phyloP scores from a whole-genome alignment of 2,329 filamentous ascomycete species.

The Endothia cerciana region DNA sequence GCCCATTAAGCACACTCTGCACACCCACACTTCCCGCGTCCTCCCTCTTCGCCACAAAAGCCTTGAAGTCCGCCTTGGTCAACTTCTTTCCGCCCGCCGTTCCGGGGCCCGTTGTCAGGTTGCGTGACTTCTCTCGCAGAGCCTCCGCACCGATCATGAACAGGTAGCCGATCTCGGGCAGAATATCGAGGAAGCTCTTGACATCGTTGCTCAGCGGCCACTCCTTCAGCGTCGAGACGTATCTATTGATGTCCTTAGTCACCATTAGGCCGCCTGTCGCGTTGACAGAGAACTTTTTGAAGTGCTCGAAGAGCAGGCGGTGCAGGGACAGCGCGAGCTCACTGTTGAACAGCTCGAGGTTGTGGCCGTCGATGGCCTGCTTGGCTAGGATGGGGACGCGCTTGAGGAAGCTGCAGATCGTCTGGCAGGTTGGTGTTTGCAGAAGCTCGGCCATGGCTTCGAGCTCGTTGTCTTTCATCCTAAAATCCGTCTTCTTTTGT shows the following conservation, averaged over 20 bases:
- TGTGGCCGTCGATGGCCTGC: slow-evolving; percentile 78
- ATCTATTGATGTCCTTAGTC: slow-evolving; percentile 93
- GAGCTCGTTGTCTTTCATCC: slow-evolving; percentile 79
- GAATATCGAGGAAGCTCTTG: slow-evolving; percentile 74
- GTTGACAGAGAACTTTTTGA: slow-evolving; percentile 92
- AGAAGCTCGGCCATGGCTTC: slow-evolving; percentile 68
- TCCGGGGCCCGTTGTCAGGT: slow-evolving; percentile 50
- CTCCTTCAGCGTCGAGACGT: slow-evolving; percentile 80
- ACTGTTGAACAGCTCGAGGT: slow-evolving; percentile 78
- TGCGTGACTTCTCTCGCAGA: slow-evolving; percentile 70
- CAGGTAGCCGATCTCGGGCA: slow-evolving; percentile 91
- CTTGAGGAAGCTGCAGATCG: slow-evolving; percentile 79
- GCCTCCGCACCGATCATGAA: slow-evolving; percentile 91
- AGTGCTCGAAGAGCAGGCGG: slow-evolving; percentile 82
- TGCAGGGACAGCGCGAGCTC: slow-evolving; percentile 84
- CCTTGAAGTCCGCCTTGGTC: slow-evolving; percentile 73
- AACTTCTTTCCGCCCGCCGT: slow-evolving; percentile 54
- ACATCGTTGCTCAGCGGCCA: slow-evolving; percentile 77
- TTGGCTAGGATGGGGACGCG: slow-evolving; percentile 66
- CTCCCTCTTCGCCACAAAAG: slow-evolving; percentile 83
- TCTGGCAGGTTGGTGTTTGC: slow-evolving; percentile 83
- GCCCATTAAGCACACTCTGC: slow-evolving; percentile 75
- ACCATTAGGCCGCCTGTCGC: slow-evolving; percentile 94
- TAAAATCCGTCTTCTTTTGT: slow-evolving; percentile 89
- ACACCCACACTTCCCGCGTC: slow-evolving; percentile 81